Evolutionary conservation across 768 basidiomycete genomes (phyloP).

Genomic region (Phylloporus scabripes): DNA sequence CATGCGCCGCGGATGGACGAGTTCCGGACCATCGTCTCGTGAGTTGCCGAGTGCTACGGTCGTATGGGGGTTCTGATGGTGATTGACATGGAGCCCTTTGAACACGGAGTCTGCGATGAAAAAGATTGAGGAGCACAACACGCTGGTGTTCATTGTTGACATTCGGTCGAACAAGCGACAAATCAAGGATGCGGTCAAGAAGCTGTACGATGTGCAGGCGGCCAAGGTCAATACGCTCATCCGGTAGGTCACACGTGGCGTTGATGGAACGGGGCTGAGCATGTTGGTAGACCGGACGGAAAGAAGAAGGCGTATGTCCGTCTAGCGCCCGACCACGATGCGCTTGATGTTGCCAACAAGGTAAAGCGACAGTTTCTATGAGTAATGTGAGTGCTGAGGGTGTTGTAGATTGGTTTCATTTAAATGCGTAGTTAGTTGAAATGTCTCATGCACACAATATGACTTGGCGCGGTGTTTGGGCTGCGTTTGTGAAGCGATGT

Average conservation of each 20-base stretch:
- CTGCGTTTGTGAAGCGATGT: not conserved
- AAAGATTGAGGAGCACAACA: slow-evolving; percentile 99
- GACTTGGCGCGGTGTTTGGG: not conserved
- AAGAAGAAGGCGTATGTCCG: slow-evolving; percentile 99
- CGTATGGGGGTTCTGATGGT: not conserved
- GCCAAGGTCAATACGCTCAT: slow-evolving; percentile 98
- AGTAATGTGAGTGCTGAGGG: not conserved
- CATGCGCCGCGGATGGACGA: slow-evolving; percentile 96
- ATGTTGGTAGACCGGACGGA: slow-evolving; percentile 75
- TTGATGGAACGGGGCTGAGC: not conserved
- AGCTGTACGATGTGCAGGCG: slow-evolving; percentile 95
- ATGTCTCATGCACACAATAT: not conserved
- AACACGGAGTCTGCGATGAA: slow-evolving; percentile 99
- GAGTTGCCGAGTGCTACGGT: slow-evolving; percentile 29
- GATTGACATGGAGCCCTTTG: slow-evolving; percentile 49
- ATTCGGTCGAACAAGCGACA: slow-evolving; percentile 95
- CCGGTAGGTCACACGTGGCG: slow-evolving; percentile 50
- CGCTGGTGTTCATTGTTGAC: slow-evolving; percentile 97
- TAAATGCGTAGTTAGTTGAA: slow-evolving; percentile 34
- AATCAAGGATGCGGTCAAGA: slow-evolving; percentile 99
- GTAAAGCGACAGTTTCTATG: slow-evolving; percentile 35
- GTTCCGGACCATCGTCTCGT: slow-evolving; percentile 90
- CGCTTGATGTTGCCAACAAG: slow-evolving; percentile 97
- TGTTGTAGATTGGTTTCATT: slow-evolving; percentile 84
- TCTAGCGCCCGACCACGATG: slow-evolving; percentile 92